These are phyloP conservation scores for Quercus tomentella DNA, from an alignment of 331 rosid genomes.

Conservation along the genomic window DNA sequence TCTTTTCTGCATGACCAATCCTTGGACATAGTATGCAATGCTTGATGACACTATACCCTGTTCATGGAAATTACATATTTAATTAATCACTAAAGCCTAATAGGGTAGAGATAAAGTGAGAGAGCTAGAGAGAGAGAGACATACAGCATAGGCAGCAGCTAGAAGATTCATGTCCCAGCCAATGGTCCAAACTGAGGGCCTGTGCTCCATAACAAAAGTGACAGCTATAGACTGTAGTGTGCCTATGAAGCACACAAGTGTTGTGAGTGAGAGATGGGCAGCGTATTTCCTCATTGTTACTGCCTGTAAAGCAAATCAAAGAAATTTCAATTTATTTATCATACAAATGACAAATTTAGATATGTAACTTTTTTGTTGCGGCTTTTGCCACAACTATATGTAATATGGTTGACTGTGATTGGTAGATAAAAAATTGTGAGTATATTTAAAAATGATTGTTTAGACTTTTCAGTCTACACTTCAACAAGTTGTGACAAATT, in stretches of 20 bases:
- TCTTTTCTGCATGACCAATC: conserved; percentile 72
- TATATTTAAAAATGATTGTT: too few relatives aligned
- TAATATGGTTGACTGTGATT: too few relatives aligned
- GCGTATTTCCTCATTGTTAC: conserved; percentile 52
- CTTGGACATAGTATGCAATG: conserved; percentile 84
- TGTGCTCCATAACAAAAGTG: conserved; percentile 72
- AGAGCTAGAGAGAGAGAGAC: neutral
- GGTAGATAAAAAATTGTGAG: too few relatives aligned
- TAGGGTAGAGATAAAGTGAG: too few relatives aligned
- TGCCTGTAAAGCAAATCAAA: conserved; percentile 24
- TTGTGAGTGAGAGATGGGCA: conserved; percentile 80
- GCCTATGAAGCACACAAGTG: conserved; percentile 70
- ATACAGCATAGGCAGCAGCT: conserved; percentile 91
- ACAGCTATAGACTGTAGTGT: conserved; percentile 77
- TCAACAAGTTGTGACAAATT: too few relatives aligned
- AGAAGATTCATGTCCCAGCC: conserved; percentile 92
- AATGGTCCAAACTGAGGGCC: conserved; percentile 68
- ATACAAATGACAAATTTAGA: too few relatives aligned
- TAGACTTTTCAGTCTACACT: too few relatives aligned
- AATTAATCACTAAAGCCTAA: neutral
- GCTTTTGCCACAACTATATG: too few relatives aligned
- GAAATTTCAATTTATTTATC: neutral
- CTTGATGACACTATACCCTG: conserved; percentile 84
- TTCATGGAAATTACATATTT: conserved; percentile 1
- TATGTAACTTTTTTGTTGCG: too few relatives aligned